Evolutionary conservation across 2,329 filamentous ascomycete species (phyloP).

Genomic region (Verticillium nubilum): DNA sequence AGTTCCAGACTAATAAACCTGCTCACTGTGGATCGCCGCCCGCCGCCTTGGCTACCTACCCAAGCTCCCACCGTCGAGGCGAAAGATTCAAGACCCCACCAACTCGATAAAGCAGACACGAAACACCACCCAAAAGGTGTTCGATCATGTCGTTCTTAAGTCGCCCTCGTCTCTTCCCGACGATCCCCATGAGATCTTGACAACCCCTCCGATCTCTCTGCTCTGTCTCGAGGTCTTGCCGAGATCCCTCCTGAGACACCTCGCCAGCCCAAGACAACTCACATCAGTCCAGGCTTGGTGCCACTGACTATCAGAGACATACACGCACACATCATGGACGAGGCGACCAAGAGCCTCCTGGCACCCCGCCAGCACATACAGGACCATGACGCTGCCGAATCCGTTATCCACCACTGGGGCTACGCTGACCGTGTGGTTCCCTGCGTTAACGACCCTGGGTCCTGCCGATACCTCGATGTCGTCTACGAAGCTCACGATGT

Average conservation of each 20-base stretch:
- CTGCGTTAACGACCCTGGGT: slow-evolving; percentile 39
- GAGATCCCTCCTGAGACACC: neutral
- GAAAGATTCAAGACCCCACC: neutral
- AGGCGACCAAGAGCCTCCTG: slow-evolving; percentile 4
- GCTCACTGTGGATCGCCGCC: neutral
- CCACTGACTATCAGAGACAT: neutral
- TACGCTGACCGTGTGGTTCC: slow-evolving; percentile 39
- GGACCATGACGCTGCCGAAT: slow-evolving; percentile 28
- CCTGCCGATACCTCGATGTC: slow-evolving; percentile 44
- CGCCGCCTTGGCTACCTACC: neutral
- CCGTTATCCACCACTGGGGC: slow-evolving; percentile 39
- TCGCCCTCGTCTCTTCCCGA: neutral
- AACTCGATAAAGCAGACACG: neutral
- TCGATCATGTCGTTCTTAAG: neutral
- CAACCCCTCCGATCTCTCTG: neutral
- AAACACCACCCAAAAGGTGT: neutral
- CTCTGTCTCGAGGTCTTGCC: neutral
- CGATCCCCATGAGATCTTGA: neutral
- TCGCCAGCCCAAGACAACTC: neutral
- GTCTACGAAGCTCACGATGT: slow-evolving; percentile 44
- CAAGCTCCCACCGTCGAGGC: neutral
- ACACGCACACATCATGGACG: slow-evolving; percentile 5
- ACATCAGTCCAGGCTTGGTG: neutral
- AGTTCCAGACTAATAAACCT: neutral
- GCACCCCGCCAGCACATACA: slow-evolving; percentile 31